Base-by-base conservation (phyloP, 2,329 filamentous ascomycete genomes). In the Colletotrichum paranaense region DNA sequence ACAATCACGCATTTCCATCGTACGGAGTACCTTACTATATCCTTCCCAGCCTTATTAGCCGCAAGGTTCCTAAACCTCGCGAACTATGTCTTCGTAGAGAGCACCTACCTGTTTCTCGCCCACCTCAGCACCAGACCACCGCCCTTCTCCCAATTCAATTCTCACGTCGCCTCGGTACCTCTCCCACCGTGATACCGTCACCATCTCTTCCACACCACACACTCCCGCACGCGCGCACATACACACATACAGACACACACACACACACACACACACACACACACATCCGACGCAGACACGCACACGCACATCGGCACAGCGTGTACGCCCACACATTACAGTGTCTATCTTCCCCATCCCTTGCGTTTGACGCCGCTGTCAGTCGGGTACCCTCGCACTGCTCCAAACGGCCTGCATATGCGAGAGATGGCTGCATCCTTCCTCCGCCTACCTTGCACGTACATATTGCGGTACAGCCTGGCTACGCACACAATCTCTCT, bases 381-480 rank as follows among this genome's bases (percentile, higher is more conserved):
- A 66, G 55, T 65, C 60, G 38, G 66, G 70, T 73, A 60, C 56
- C 62, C 57, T 73, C 49, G 71, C 66, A 62, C 56, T 68, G 32
- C 67, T 52, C 68, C 68, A 67, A 74, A 74, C 68, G 49, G 72
- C 72, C 62, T 74, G 72, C 72, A 72, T 74, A 74, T 74, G 72
- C 72, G 67, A 62, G 72, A 74, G 72, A 74, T 74, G 72, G 72
- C 68, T 72, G 57, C 72, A 67, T 67, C 62, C 69, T 42, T 62
- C 52, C 62, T 67, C 46, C 67, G 46, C 71, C 60, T 59, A 42
- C 65, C 69, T 58, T 49, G 26, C 52, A 66, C 35, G 53, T 69
- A 73, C 59, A 66, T 72, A 55, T 49, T 42, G 60, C 53, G 19
- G 53, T 59, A 53, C 65, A 14, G 35, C 38, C 38, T 42, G 68